These are phyloP conservation scores for Medicago arabica DNA, from an alignment of 306 rosid genomes.

Conservation along the genomic window DNA sequence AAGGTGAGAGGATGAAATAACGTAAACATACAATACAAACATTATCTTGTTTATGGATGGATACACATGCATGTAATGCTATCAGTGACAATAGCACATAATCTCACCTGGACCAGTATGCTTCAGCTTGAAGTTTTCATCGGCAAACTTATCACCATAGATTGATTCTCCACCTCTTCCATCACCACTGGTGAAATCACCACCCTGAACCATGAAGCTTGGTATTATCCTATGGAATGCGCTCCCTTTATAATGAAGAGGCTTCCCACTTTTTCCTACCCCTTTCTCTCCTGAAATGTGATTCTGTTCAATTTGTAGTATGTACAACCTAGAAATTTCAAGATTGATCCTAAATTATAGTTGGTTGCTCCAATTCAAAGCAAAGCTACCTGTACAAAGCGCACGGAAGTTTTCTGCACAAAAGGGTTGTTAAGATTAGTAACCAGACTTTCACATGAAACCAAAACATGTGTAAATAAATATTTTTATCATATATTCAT, in stretches of 20 bases:
- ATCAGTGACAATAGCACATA: slow-evolving; percentile 26
- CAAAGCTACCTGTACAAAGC: slow-evolving; percentile 82
- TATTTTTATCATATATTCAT: slow-evolving; percentile 21
- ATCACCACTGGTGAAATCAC: slow-evolving; percentile 83
- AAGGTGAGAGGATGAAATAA: slow-evolving; percentile 13
- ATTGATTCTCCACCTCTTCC: slow-evolving; percentile 92
- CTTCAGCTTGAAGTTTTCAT: slow-evolving; percentile 79
- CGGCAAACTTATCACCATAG: slow-evolving; percentile 75
- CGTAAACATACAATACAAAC: slow-evolving; percentile 7
- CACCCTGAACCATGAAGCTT: slow-evolving; percentile 89
- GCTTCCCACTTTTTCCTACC: slow-evolving; percentile 61
- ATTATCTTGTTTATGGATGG: not conserved
- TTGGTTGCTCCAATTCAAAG: slow-evolving; percentile 28
- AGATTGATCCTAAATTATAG: slow-evolving; percentile 11
- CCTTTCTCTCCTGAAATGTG: slow-evolving; percentile 85
- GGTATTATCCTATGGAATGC: slow-evolving; percentile 83
- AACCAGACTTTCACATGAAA: slow-evolving; percentile 40
- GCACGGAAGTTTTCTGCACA: slow-evolving; percentile 85
- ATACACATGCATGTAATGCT: slow-evolving; percentile 4
- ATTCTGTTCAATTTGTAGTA: slow-evolving; percentile 39
- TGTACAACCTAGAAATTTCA: slow-evolving; percentile 24
- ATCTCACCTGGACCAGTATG: slow-evolving; percentile 79
- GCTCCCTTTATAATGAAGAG: slow-evolving; percentile 81
- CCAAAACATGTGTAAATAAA: slow-evolving; percentile 25
- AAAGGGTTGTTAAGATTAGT: slow-evolving; percentile 35